Conservation (phyloP, 805 yeast genomes). For the Candida chauliodis region DNA sequence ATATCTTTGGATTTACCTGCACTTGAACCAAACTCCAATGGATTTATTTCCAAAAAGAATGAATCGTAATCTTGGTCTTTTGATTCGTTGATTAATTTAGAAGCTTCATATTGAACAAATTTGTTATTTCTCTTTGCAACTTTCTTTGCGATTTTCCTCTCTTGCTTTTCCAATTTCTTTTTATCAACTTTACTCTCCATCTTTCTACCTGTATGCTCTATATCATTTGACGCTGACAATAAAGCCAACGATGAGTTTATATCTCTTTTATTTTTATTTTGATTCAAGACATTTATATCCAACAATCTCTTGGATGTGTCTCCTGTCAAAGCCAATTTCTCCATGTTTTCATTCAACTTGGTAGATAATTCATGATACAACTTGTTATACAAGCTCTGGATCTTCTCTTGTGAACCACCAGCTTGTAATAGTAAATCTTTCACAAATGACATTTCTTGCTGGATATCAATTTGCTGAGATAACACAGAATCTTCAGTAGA, state of each 20-base stretch:
- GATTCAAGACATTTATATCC: conserved; percentile 64
- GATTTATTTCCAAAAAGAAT: conserved; percentile 92
- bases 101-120: conserved; percentile 90
- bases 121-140: conserved; percentile 86
- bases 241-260: conserved; percentile 72
- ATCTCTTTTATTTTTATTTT: conserved; percentile 62
- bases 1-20: conserved; percentile 98
- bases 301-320: conserved; percentile 85
- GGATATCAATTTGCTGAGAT: conserved; percentile 66
- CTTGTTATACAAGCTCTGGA: conserved; percentile 44
- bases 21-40: conserved; percentile 74
- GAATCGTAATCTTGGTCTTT: conserved; percentile 82
- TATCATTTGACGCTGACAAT: conserved; percentile 74
- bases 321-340: conserved; percentile 74
- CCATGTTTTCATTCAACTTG: conserved; percentile 62
- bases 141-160: conserved; percentile 93
- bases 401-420: conserved; percentile 67
- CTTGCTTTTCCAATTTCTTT: conserved; percentile 96
- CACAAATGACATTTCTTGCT: conserved; percentile 66
- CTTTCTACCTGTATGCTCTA: conserved; percentile 87
- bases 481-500: conserved; percentile 80
- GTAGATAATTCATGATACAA: conserved; percentile 47
- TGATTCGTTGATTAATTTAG: conserved; percentile 69
- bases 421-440: conserved; percentile 68
- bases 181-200: conserved; percentile 94